These are phyloP conservation scores for Fusarium guadeloupense DNA, from an alignment of 2,329 filamentous ascomycete genomes.

Conservation along the genomic window DNA sequence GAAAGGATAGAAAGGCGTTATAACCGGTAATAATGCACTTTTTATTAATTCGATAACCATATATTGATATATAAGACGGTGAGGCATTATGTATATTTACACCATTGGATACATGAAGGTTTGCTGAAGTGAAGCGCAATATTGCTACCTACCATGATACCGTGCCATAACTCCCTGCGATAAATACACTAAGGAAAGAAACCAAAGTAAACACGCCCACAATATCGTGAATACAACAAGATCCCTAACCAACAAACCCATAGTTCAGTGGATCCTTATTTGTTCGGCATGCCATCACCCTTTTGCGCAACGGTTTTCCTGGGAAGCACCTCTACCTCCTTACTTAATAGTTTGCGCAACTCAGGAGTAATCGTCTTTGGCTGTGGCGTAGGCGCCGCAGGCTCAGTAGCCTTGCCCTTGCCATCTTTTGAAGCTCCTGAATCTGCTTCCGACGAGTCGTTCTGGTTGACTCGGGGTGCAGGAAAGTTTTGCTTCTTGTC, in stretches of 20 bases:
- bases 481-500: slow-evolving; percentile 93
- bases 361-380: slow-evolving; percentile 66
- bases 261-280: slow-evolving; percentile 23
- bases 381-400: slow-evolving; percentile 44
- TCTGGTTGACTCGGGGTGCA: slow-evolving; percentile 49
- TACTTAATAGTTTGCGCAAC: slow-evolving; percentile 62
- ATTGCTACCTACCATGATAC: background rate
- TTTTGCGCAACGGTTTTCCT: slow-evolving; percentile 49
- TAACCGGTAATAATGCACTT: slow-evolving; percentile 26
- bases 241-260: background rate
- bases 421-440: slow-evolving; percentile 22
- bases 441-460: slow-evolving; percentile 21
- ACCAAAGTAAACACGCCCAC: slow-evolving; percentile 1
- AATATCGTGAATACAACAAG: slow-evolving; percentile 21
- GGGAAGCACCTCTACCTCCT: slow-evolving; percentile 57
- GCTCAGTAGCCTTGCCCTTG: slow-evolving; percentile 52
- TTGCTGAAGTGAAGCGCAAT: background rate
- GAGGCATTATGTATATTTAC: slow-evolving; percentile 6
- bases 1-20: slow-evolving; percentile 41
- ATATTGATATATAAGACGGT: background rate
- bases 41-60: slow-evolving; percentile 11
- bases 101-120: background rate
- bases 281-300: slow-evolving; percentile 49
- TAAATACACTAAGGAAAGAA: background rate
- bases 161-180: slow-evolving; percentile 31